Evolutionary conservation across 495 filamentous ascomycete genomes (phyloP), one percentile per base, ranked within the genome.

Genomic region (Trichoderma reesei): DNA sequence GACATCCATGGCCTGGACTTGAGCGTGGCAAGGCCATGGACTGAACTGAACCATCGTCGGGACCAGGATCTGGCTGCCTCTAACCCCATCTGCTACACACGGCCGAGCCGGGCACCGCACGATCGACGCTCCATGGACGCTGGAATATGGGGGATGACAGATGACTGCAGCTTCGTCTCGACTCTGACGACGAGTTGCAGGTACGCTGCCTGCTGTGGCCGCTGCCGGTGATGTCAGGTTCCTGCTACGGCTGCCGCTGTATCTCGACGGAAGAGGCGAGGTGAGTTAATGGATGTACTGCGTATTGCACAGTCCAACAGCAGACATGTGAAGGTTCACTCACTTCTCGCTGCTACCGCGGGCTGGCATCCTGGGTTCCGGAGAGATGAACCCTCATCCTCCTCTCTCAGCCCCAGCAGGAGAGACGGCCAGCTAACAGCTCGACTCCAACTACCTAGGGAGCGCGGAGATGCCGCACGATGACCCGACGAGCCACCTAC

Each of bases 381-480:
- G 26, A 26, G 26, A 26, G 26, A 26, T 26, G 26, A 26, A 26
- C 26, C 26, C 26, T 26, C 26, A 26, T 26, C 26, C 26, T 26
- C 26, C 26, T 26, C 26, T 26, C 26, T 26, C 26, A 26, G 26
- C 26, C 26, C 26, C 26, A 26, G 26, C 26, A 26, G 26, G 26
- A 26, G 26, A 26, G 26, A 26, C 26, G 1, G 26, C 26, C 26
- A 1, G 26, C 26, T 26, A 26, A 26, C 26, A 26, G 26, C 26
- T 18, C 18, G 16, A 18, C 16, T 20, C 16, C 18, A 4, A 3
- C 44, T 18, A 56, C 9, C 20, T 56, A 56, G 16, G 34, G 51
- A 34, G 51, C 51, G 26, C 51, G 51, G 51, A 34, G 51, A 56
- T 33, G 51, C 51, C 51, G 51, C 51, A 56, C 51, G 20, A 56